Evolutionary conservation across 225 moss, liverwort and hornwort genomes (phyloP).

Genomic region (Straminergon stramineum): DNA sequence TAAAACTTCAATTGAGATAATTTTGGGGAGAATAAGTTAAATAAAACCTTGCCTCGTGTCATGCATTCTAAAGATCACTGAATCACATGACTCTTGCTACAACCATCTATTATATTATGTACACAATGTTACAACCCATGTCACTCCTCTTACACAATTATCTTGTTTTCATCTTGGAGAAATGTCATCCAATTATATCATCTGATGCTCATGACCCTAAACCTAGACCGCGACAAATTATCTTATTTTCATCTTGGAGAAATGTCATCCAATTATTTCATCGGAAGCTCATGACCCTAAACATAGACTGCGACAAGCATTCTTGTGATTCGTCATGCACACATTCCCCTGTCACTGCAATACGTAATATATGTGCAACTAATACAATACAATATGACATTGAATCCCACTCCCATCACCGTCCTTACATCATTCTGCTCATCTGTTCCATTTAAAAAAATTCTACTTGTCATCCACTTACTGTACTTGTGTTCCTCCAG

Average conservation of each 20-base stretch:
- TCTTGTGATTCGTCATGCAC: background rate
- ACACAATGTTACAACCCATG: background rate
- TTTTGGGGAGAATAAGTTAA: no score
- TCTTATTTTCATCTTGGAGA: background rate
- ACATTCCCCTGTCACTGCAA: background rate
- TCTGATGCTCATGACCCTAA: background rate
- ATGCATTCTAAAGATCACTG: background rate
- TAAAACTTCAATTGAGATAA: no score
- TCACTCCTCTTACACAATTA: background rate
- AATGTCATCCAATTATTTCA: background rate
- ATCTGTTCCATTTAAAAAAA: no score
- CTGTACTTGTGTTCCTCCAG: background rate
- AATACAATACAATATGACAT: background rate
- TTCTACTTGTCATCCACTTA: background rate
- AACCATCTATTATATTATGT: background rate
- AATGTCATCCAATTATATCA: background rate
- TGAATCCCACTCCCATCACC: background rate
- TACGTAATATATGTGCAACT: background rate
- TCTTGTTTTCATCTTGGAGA: background rate
- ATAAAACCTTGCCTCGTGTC: background rate
- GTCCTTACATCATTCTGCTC: background rate
- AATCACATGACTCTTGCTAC: background rate
- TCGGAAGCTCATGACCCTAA: background rate
- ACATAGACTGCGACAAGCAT: rapidly evolving
- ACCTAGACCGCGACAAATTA: background rate